Evolutionary conservation across 805 yeast genomes (phyloP).

Genomic region (Saccharomycopsis synnaedendra): DNA sequence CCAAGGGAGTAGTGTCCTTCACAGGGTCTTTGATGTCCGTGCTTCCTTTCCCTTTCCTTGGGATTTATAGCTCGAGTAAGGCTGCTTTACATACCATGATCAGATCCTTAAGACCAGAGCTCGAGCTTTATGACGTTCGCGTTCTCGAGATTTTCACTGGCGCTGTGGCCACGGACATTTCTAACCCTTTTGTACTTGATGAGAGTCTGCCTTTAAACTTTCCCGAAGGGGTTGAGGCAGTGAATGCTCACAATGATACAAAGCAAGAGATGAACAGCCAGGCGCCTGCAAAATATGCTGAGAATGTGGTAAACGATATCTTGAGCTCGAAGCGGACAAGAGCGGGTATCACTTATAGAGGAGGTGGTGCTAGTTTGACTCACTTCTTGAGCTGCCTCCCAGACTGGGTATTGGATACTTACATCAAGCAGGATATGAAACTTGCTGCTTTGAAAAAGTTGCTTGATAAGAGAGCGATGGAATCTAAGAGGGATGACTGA

Average conservation of each 20-base stretch:
- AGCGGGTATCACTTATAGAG: slow-evolving; percentile 49
- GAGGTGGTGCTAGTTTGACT: slow-evolving; percentile 29
- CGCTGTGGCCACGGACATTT: slow-evolving; percentile 62
- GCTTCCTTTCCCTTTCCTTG: slow-evolving; percentile 59
- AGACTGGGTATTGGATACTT: slow-evolving; percentile 32
- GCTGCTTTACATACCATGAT: slow-evolving; percentile 73
- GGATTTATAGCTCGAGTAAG: slow-evolving; percentile 55
- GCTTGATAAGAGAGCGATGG: too few species aligned
- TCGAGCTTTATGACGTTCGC: slow-evolving; percentile 61
- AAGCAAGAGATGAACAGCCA: slow-evolving; percentile 20
- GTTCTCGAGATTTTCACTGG: slow-evolving; percentile 67
- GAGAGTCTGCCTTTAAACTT: slow-evolving; percentile 39
- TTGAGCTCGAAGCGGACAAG: slow-evolving; percentile 21
- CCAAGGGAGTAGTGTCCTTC: slow-evolving; percentile 59
- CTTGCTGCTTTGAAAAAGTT: slow-evolving; percentile 21
- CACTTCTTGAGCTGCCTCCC: slow-evolving; percentile 29
- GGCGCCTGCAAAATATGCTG: slow-evolving; percentile 47
- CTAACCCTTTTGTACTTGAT: slow-evolving; percentile 52
- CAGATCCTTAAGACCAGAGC: slow-evolving; percentile 47
- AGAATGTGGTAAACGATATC: slow-evolving; percentile 41
- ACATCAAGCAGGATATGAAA: slow-evolving; percentile 29
- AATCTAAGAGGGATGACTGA: too few species aligned
- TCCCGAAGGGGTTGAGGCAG: slow-evolving; percentile 39
- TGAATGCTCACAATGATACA: slow-evolving; percentile 36
- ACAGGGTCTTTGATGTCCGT: slow-evolving; percentile 66